phyloP scores from a whole-genome alignment of 176 grass and related monocot species.

The Avena atlantica region DNA sequence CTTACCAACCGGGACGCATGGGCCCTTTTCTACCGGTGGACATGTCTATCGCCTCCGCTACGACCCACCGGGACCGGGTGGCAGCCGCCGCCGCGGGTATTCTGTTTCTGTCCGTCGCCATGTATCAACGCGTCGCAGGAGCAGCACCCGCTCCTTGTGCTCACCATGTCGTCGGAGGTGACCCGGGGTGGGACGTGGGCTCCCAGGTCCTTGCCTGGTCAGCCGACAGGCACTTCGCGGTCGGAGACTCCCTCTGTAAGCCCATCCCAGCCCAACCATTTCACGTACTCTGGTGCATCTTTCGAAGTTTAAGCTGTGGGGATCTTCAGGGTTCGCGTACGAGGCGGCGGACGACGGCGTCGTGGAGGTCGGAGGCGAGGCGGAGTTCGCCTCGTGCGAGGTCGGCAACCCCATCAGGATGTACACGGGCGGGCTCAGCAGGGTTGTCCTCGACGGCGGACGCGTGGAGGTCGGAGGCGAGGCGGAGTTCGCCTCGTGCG shows the following conservation, averaged over 20 bases:
- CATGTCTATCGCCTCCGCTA: background rate
- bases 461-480: slow-evolving; percentile 42
- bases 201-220: slow-evolving; percentile 52
- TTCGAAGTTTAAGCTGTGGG: background rate
- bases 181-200: slow-evolving; percentile 50
- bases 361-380: slow-evolving; percentile 42
- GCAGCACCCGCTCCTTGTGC: background rate
- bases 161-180: slow-evolving; percentile 62
- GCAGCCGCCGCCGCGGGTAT: background rate
- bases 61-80: background rate
- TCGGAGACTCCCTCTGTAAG: slow-evolving; percentile 51
- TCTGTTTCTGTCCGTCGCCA: background rate
- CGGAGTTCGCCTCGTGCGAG: slow-evolving; percentile 44
- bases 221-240: slow-evolving; percentile 33
- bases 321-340: slow-evolving; percentile 52
- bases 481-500: slow-evolving; percentile 41
- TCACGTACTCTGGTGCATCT: background rate
- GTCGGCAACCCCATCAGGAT: slow-evolving; percentile 37
- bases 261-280: background rate
- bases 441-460: slow-evolving; percentile 42
- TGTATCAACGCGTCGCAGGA: slow-evolving; percentile 5
- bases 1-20: too few species aligned
- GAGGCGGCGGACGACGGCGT: slow-evolving; percentile 30
- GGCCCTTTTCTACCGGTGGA: too few species aligned
- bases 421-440: slow-evolving; percentile 58